These are phyloP conservation scores for Galerina marginata DNA, from an alignment of 768 basidiomycete genomes.

Conservation along the genomic window DNA sequence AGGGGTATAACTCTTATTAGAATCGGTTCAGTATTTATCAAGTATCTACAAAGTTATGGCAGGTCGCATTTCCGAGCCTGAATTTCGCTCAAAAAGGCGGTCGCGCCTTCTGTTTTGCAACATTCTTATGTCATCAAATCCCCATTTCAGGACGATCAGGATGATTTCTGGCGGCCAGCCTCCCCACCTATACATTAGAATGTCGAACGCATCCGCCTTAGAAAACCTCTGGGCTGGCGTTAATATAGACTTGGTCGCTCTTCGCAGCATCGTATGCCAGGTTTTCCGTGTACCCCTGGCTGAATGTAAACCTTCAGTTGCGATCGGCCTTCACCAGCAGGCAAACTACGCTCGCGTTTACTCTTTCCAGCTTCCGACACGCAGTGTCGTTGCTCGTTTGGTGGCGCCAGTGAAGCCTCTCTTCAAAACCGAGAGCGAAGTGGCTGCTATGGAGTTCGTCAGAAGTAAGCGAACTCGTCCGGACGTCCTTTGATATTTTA, in stretches of 20 bases:
- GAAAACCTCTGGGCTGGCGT: slow-evolving; percentile 22
- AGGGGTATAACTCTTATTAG: too few relatives aligned
- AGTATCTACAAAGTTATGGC: too few relatives aligned
- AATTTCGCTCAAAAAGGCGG: too few relatives aligned
- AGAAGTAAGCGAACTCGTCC: slow-evolving; percentile 15
- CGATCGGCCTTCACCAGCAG: slow-evolving; percentile 7
- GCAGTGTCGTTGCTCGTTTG: slow-evolving; percentile 20
- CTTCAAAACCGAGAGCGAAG: slow-evolving; percentile 26
- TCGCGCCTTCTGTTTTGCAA: too few relatives aligned
- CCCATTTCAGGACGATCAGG: too few relatives aligned
- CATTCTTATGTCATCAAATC: too few relatives aligned
- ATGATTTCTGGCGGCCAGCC: too few relatives aligned
- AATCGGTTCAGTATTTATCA: too few relatives aligned
- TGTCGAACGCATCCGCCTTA: neutral
- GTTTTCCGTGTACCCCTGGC: slow-evolving; percentile 15
- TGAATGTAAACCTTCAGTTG: slow-evolving; percentile 22
- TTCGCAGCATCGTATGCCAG: slow-evolving; percentile 17
- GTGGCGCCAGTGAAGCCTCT: slow-evolving; percentile 22
- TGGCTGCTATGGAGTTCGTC: slow-evolving; percentile 25
- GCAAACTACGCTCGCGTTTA: slow-evolving; percentile 21
- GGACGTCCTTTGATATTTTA: neutral
- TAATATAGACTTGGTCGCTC: slow-evolving; percentile 16
- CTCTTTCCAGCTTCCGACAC: slow-evolving; percentile 19
- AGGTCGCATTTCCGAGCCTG: too few relatives aligned
- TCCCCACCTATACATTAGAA: too few relatives aligned